Conservation (phyloP, 2,329 filamentous ascomycete genomes). For the Microcyclosporella mali region DNA sequence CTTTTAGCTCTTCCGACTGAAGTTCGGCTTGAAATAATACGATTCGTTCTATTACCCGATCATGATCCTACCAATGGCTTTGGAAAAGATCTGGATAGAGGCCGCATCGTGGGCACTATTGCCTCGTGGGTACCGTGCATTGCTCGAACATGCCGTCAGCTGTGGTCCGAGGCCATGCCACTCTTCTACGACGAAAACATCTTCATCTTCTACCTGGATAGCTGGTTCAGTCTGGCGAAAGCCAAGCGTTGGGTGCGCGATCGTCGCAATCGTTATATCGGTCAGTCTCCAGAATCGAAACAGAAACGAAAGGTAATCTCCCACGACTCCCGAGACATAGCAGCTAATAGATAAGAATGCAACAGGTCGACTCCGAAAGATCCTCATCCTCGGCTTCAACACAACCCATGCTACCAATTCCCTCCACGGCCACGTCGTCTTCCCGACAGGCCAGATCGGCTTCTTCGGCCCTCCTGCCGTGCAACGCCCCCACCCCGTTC, state of each 20-base stretch:
- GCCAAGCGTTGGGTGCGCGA: not conserved
- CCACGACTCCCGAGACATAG: too few species aligned
- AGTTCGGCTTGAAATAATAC: not conserved
- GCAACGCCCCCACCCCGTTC: too few species aligned
- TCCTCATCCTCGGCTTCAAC: constrained; percentile 1
- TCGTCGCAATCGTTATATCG: too few species aligned
- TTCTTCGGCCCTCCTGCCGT: not conserved
- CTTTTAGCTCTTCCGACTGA: not conserved
- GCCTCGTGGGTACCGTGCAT: not conserved
- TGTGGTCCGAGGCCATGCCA: not conserved
- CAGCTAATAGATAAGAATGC: too few species aligned
- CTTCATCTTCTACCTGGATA: not conserved
- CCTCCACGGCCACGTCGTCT: not conserved
- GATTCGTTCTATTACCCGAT: not conserved
- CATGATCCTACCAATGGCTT: too few species aligned
- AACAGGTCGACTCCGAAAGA: not conserved
- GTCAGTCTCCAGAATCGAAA: too few species aligned
- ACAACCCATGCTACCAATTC: too few species aligned
- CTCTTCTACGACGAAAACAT: not conserved
- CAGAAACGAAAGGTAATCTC: too few species aligned
- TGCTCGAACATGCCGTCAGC: not conserved
- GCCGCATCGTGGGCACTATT: not conserved
- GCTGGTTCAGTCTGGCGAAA: not conserved
- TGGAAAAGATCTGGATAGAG: not conserved
- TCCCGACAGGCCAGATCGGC: not conserved